Evolutionary conservation across 75 land plant genomes (phyloP).

Genomic region (Cupressus sempervirens): DNA sequence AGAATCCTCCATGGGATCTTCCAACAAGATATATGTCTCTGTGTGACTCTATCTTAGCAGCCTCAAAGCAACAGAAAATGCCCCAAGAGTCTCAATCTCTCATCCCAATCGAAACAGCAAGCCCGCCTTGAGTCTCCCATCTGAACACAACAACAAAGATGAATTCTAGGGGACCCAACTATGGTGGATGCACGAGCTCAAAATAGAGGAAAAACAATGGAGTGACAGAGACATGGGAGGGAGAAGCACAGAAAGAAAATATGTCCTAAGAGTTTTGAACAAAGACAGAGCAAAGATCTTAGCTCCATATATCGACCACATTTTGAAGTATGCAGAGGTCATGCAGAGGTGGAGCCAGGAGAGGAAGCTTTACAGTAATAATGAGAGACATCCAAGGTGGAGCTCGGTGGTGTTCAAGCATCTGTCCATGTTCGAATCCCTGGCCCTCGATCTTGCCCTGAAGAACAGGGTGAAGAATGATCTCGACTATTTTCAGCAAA

Average conservation of each 20-base stretch:
- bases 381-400: conserved; percentile 9
- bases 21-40: not conserved
- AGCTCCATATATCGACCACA: conserved; percentile 24
- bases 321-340: conserved; percentile 7
- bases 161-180: conserved; percentile 27
- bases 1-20: not conserved
- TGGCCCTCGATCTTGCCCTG: conserved; percentile 21
- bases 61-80: conserved; percentile 19
- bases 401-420: conserved; percentile 25
- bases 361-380: conserved; percentile 22
- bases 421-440: conserved; percentile 23
- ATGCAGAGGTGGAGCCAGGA: conserved; percentile 3
- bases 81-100: conserved; percentile 30
- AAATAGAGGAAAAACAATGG: not conserved
- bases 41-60: not conserved
- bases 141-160: conserved; percentile 34
- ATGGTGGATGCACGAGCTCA: conserved; percentile 25
- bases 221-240: conserved; percentile 4
- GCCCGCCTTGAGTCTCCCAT: conserved; percentile 41
- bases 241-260: conserved; percentile 15
- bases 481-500: conserved; percentile 11
- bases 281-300: conserved; percentile 19
- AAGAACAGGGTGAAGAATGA: conserved; percentile 15
- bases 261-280: conserved; percentile 18
- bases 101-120: conserved; percentile 21